phyloP scores from a whole-genome alignment of 2,329 filamentous ascomycete species.

The Ophiostoma perfectum region DNA sequence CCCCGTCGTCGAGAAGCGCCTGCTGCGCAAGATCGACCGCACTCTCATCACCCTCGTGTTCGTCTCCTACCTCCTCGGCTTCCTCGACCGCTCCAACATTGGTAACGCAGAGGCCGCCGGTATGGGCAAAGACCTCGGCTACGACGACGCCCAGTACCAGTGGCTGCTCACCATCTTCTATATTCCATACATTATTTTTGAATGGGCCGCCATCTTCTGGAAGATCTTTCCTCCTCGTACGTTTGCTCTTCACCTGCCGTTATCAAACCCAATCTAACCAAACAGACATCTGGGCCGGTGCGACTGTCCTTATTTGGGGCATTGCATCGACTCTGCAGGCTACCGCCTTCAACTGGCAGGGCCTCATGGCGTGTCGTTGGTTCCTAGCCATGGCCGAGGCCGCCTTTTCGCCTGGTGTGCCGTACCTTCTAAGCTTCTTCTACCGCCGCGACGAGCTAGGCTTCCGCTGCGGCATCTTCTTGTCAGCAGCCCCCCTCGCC shows the following conservation, averaged over 20 bases:
- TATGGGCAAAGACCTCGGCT: conserved; percentile 34
- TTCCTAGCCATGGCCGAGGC: conserved; percentile 43
- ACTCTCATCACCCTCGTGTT: conserved; percentile 33
- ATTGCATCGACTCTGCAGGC: conserved; percentile 34
- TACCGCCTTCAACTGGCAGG: conserved; percentile 33
- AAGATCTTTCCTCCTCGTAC: conserved; percentile 38
- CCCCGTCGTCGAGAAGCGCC: conserved; percentile 32
- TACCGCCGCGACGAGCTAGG: conserved; percentile 57
- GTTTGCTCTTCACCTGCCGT: conserved; percentile 21
- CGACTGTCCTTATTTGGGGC: conserved; percentile 31
- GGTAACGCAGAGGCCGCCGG: conserved; percentile 29
- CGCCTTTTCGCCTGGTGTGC: conserved; percentile 39
- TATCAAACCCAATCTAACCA: neutral
- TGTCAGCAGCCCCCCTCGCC: conserved; percentile 62
- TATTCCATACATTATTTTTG: conserved; percentile 41
- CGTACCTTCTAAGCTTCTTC: conserved; percentile 44
- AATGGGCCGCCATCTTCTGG: conserved; percentile 41
- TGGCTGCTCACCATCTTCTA: conserved; percentile 44
- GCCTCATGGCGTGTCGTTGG: conserved; percentile 38
- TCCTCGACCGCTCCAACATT: conserved; percentile 30
- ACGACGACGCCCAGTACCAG: conserved; percentile 38
- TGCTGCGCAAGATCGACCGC: conserved; percentile 36
- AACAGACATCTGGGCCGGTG: conserved; percentile 31
- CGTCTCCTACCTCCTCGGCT: conserved; percentile 29
- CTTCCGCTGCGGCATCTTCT: conserved; percentile 63